phyloP scores from a whole-genome alignment of 148 eudicot species.

The Heliosperma pusillum region DNA sequence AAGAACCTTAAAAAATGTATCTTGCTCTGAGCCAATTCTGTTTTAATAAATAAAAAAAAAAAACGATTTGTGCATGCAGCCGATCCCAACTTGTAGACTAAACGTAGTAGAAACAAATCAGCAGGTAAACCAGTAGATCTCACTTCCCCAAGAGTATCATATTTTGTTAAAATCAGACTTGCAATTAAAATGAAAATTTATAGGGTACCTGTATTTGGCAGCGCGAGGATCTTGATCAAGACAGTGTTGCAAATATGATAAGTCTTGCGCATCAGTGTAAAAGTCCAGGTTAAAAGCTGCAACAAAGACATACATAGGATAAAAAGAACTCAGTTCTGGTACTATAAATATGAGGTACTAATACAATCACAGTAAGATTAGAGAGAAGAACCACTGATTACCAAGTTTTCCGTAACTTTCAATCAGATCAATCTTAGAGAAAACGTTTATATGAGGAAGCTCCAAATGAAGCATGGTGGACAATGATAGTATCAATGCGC shows the following conservation, averaged over 20 bases:
- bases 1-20: no score
- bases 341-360: background rate
- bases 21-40: no score
- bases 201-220: constrained; percentile 67
- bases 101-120: no score
- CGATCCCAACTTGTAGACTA: no score
- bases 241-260: constrained; percentile 63
- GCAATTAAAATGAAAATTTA: background rate
- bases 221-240: constrained; percentile 84
- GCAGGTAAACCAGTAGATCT: no score
- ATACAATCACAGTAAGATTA: background rate
- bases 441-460: constrained; percentile 93
- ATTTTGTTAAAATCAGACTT: background rate
- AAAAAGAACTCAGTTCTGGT: background rate
- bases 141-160: no score
- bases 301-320: constrained; percentile 13
- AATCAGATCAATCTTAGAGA: constrained; percentile 90
- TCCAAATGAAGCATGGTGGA: constrained; percentile 97
- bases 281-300: constrained; percentile 94
- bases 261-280: constrained; percentile 90
- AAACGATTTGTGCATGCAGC: no score
- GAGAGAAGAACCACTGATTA: constrained; percentile 17
- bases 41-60: no score
- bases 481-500: constrained; percentile 84
- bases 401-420: constrained; percentile 94